These are phyloP conservation scores for Pelargonium myrrhifolium DNA, from an alignment of 441 rosid species.

Conservation along the genomic window DNA sequence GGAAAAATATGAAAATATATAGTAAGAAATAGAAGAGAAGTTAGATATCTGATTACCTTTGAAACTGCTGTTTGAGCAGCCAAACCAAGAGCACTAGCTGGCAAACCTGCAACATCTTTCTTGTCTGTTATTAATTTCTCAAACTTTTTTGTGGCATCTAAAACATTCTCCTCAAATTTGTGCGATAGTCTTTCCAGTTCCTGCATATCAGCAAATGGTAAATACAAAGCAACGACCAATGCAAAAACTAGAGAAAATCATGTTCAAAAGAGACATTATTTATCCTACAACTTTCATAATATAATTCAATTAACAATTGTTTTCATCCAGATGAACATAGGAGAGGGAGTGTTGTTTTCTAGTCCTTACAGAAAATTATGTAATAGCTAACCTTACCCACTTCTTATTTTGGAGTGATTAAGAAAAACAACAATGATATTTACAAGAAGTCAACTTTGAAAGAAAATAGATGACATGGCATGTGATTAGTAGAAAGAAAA, in stretches of 20 bases:
- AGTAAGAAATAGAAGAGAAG: constrained; percentile 8
- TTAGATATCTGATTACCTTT: constrained; percentile 36
- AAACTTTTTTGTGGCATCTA: constrained; percentile 87
- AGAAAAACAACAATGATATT: not conserved
- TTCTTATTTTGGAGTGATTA: not conserved
- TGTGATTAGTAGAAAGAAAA: too few relatives aligned
- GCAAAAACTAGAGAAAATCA: constrained; percentile 4
- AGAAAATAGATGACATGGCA: too few relatives aligned
- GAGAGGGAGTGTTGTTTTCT: not conserved
- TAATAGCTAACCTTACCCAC: not conserved
- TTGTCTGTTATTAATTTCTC: constrained; percentile 68
- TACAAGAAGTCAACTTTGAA: too few relatives aligned
- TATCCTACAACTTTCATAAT: not conserved
- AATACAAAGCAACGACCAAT: constrained; percentile 6
- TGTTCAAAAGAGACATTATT: not conserved
- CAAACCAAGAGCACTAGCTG: constrained; percentile 72
- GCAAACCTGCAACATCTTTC: constrained; percentile 70
- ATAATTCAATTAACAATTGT: not conserved
- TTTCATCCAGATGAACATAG: not conserved
- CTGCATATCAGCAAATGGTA: constrained; percentile 30
- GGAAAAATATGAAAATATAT: constrained; percentile 10
- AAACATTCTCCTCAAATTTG: constrained; percentile 72
- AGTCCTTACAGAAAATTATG: not conserved
- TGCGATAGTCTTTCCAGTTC: constrained; percentile 69
- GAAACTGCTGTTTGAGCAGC: constrained; percentile 83